These are phyloP conservation scores for Coemansia sp. DNA, from an alignment of 192 early-diverging fungal species.

Conservation along the genomic window DNA sequence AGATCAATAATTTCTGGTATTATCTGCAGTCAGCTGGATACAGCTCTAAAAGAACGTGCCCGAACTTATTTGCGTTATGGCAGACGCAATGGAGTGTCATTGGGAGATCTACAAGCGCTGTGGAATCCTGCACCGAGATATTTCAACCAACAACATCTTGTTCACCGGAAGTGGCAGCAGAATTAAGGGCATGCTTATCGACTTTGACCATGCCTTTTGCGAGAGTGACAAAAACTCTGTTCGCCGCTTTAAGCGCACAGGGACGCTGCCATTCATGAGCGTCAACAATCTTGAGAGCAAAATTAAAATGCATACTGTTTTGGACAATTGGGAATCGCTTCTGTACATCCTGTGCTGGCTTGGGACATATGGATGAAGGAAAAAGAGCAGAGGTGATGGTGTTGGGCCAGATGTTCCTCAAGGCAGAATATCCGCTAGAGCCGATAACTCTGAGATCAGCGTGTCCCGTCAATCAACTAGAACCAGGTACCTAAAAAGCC, in stretches of 20 bases:
- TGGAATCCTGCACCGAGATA: constrained; percentile 15
- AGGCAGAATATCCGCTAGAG: too few species aligned
- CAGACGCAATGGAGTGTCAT: constrained; percentile 22
- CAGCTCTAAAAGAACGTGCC: not conserved
- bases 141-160: constrained; percentile 28
- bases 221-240: not conserved
- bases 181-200: constrained; percentile 27
- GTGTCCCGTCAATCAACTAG: too few species aligned
- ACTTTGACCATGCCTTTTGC: constrained; percentile 27
- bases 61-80: constrained; percentile 20
- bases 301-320: constrained; percentile 1
- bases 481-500: not conserved
- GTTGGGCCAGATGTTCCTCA: not conserved
- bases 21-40: constrained; percentile 10
- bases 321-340: constrained; percentile 38
- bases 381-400: not conserved
- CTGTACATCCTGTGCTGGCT: constrained; percentile 35
- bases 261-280: constrained; percentile 40
- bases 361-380: constrained; percentile 20
- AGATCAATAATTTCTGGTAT: not conserved
- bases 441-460: too few species aligned
- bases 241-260: constrained; percentile 8
- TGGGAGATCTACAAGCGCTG: constrained; percentile 1
- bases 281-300: constrained; percentile 19
- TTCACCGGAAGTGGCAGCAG: not conserved